Evolutionary conservation across 169 alveolate species (phyloP).

Genomic region (Plasmodium vinckei): DNA sequence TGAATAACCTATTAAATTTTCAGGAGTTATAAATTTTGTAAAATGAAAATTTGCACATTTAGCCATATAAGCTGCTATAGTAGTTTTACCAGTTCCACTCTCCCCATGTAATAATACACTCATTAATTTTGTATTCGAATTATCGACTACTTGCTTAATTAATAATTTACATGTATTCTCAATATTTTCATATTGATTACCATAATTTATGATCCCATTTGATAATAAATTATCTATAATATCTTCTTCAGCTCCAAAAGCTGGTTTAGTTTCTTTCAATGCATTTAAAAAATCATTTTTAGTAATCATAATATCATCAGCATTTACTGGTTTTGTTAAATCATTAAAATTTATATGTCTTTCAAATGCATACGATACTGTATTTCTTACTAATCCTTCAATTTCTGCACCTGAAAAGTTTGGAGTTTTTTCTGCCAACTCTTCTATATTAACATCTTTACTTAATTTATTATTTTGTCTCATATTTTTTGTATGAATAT

Average conservation of each 20-base stretch:
- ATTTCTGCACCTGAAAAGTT: constrained; percentile 99
- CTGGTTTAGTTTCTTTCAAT: constrained; percentile 96
- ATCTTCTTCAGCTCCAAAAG: constrained; percentile 93
- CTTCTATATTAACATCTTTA: constrained; percentile 93
- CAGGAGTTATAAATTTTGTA: constrained; percentile 97
- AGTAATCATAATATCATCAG: constrained; percentile 85
- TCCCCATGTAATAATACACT: constrained; percentile 95
- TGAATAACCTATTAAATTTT: constrained; percentile 95
- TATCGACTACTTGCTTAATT: constrained; percentile 86
- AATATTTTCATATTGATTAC: constrained; percentile 90
- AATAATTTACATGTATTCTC: constrained; percentile 83
- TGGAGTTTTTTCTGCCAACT: constrained; percentile 94
- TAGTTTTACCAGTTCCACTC: constrained; percentile 97
- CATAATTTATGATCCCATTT: constrained; percentile 93
- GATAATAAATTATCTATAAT: constrained; percentile 84
- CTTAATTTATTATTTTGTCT: constrained; percentile 78
- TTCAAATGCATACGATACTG: constrained; percentile 96
- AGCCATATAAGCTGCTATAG: constrained; percentile 97
- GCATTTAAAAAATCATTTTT: constrained; percentile 95
- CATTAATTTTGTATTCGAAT: constrained; percentile 91
- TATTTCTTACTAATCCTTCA: constrained; percentile 95
- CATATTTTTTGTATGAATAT: constrained; percentile 98
- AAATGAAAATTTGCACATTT: constrained; percentile 95
- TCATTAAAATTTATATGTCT: constrained; percentile 90
- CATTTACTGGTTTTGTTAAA: constrained; percentile 86